Evolutionary conservation across 345 rosid species (phyloP), one percentile per base, ranked within the genome.

Genomic region (Stellera chamaejasme): DNA sequence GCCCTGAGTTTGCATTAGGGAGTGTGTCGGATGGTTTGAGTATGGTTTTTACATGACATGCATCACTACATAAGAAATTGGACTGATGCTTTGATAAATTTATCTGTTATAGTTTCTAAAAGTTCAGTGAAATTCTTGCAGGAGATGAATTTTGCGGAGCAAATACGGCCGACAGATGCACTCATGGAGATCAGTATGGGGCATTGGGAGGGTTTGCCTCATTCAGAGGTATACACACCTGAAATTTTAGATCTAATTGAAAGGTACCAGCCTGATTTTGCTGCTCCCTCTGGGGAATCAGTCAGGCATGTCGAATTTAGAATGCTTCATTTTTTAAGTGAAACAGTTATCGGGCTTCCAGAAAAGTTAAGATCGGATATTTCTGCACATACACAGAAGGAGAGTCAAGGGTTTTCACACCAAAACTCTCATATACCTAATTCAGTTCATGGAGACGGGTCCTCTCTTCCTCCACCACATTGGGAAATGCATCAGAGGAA

Each of bases 231-330:
- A 45, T 83, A 76, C 44, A 83, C 62, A 0, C 74, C 83, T 0
- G 93, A 88, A 63, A 63, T 77, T 41, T 50, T 76, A 52, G 67
- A 72, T 66, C 69, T 88, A 36, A 78, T 76, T n/a, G 93, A 88
- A 56, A 74, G 70, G 68, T 72, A 70, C 16, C 85, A 84, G 66
- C 93, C 96, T 46, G 96, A 88, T 78, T 88, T 88, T 73, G 55
- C 73, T 10, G 78, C 85, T 2, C 96, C 93, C 0, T 72, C 82
- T 9, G 96, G 96, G 50, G 90, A 88, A 72, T 88, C 96, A 44
- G 82, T 88, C 10, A 76, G 96, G 66, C 88, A 85, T 60, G 90
- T 88, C 52, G 93, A 85, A 59, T 88, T 82, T 58, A 75, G 96
- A 59, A 79, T 83, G 83, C 76, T 82, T 72, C 88, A 85, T 72